Evolutionary conservation across 306 rosid genomes (phyloP).

Genomic region (Dryas octopetala): DNA sequence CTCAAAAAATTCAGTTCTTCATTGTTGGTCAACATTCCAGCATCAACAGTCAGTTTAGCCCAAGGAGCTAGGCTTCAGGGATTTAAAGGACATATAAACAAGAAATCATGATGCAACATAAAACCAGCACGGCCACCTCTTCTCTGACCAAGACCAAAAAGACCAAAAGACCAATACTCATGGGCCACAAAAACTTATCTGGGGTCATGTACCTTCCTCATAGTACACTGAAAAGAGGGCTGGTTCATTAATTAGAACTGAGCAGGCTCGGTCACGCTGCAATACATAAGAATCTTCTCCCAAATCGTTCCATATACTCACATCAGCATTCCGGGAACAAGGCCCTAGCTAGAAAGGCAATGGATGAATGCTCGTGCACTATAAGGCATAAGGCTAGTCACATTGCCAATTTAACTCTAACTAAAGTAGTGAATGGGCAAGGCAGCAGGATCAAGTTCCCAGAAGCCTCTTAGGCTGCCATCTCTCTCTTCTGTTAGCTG

Average conservation of each 20-base stretch:
- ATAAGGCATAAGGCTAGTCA: not conserved
- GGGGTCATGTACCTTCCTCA: not conserved
- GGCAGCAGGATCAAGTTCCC: slow-evolving; percentile 88
- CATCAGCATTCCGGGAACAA: not conserved
- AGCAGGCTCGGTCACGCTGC: not conserved
- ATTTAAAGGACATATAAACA: not conserved
- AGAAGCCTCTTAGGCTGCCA: slow-evolving; percentile 66
- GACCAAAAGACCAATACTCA: not conserved
- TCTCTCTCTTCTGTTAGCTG: slow-evolving; percentile 57
- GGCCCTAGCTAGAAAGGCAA: slow-evolving; percentile 1
- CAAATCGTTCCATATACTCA: not conserved
- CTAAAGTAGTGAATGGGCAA: slow-evolving; percentile 48
- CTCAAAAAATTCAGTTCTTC: slow-evolving; percentile 3
- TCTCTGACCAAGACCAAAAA: not conserved
- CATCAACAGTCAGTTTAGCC: slow-evolving; percentile 4
- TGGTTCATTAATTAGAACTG: not conserved
- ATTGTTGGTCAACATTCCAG: slow-evolving; percentile 21
- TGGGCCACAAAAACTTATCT: slow-evolving; percentile 5
- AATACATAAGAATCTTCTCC: slow-evolving; percentile 6
- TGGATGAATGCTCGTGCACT: slow-evolving; percentile 11
- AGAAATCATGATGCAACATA: slow-evolving; percentile 12
- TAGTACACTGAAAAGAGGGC: not conserved
- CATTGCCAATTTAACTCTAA: slow-evolving; percentile 22
- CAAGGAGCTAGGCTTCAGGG: not conserved
- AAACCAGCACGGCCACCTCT: slow-evolving; percentile 23